These are phyloP conservation scores for Remersonia thermophila DNA, from an alignment of 2,329 filamentous ascomycete species.

Conservation along the genomic window DNA sequence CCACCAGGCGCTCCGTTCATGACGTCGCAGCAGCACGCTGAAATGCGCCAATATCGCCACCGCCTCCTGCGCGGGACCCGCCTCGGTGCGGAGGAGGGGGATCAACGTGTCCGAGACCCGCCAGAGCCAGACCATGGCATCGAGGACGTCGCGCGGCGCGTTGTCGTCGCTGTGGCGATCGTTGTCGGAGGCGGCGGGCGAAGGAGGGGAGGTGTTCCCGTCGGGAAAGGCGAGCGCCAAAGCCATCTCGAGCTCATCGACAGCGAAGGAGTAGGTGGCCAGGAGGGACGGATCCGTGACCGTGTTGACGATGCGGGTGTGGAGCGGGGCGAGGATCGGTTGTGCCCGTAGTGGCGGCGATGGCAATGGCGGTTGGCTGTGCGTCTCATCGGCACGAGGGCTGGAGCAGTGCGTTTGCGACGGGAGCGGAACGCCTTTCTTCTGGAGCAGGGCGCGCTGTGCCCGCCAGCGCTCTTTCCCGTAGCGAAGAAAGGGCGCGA, in stretches of 20 bases:
- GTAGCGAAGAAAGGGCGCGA: conserved; percentile 16
- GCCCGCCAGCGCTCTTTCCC: conserved; percentile 16
- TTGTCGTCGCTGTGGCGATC: conserved; percentile 8
- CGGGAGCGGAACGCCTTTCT: too few species aligned
- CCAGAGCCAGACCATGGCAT: conserved; percentile 31
- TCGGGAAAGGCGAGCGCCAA: conserved; percentile 16
- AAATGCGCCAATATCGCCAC: conserved; percentile 25
- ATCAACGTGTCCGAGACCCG: conserved; percentile 25
- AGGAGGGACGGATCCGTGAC: conserved; percentile 9
- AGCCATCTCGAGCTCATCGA: conserved; percentile 23
- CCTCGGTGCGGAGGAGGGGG: conserved; percentile 19
- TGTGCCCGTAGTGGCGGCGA: neutral
- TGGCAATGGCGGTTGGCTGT: neutral
- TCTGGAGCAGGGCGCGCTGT: conserved; percentile 4
- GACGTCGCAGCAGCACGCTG: conserved; percentile 21
- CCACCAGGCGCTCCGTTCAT: conserved; percentile 25
- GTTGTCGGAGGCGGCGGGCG: neutral
- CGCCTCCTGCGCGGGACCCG: conserved; percentile 18
- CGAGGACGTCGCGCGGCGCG: conserved; percentile 21
- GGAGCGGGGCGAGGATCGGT: conserved; percentile 14
- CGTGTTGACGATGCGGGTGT: conserved; percentile 12
- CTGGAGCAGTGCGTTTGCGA: too few species aligned
- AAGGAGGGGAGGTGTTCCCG: neutral
- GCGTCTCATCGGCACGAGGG: neutral
- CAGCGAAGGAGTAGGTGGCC: conserved; percentile 20